These are phyloP conservation scores for Hypomontagnella monticulosa DNA, from an alignment of 495 filamentous ascomycete species.

Conservation along the genomic window DNA sequence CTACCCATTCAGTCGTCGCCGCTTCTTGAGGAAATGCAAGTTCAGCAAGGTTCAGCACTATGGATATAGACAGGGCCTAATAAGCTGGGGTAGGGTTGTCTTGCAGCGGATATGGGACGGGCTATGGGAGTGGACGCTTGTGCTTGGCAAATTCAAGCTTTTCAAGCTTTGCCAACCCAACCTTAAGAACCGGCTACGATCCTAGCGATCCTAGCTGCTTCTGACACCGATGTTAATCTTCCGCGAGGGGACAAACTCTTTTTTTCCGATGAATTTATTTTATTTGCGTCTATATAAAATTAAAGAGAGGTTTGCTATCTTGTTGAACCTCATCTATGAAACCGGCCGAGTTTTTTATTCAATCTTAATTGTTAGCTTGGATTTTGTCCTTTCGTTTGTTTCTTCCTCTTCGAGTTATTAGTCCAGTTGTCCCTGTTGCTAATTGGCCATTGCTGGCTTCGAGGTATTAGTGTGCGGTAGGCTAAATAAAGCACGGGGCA, in stretches of 20 bases:
- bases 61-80: slow-evolving; percentile 21
- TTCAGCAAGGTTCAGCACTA: slow-evolving; percentile 7
- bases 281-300: slow-evolving; percentile 6
- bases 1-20: background rate
- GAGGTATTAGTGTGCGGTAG: slow-evolving; percentile 9
- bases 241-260: slow-evolving; percentile 19
- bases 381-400: slow-evolving; percentile 12
- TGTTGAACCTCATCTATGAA: background rate
- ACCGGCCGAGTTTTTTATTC: slow-evolving; percentile 27
- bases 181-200: slow-evolving; percentile 12
- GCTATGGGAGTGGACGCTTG: background rate
- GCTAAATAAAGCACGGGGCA: background rate
- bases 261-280: background rate
- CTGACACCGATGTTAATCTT: slow-evolving; percentile 27
- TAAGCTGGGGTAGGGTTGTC: background rate
- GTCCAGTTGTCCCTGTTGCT: slow-evolving; percentile 6
- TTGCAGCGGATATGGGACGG: slow-evolving; percentile 2
- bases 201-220: slow-evolving; percentile 33
- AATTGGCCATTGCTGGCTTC: slow-evolving; percentile 12
- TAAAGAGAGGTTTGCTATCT: slow-evolving; percentile 16
- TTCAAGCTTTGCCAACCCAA: slow-evolving; percentile 40
- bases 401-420: slow-evolving; percentile 30
- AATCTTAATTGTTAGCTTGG: background rate
- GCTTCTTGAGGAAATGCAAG: background rate
- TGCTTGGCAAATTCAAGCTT: slow-evolving; percentile 39